These are phyloP conservation scores for Talaromyces albobiverticillius DNA, from an alignment of 2,329 filamentous ascomycete species.

Conservation along the genomic window DNA sequence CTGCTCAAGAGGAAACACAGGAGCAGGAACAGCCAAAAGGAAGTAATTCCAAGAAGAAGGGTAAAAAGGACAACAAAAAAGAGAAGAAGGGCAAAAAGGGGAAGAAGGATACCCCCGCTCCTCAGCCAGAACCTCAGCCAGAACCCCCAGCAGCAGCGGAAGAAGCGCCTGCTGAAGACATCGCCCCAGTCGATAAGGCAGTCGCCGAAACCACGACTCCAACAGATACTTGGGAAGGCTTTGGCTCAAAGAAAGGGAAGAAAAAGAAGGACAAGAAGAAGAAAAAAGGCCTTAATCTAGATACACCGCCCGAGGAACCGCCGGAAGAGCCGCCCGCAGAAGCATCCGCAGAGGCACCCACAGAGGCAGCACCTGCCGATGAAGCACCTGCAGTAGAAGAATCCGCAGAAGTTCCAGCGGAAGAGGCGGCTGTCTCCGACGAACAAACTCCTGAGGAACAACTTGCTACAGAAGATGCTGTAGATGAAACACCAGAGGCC, in stretches of 20 bases:
- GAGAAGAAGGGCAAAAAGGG: too few species aligned
- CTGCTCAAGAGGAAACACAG: conserved; percentile 10
- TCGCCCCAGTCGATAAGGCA: background rate
- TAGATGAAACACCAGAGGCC: conserved; percentile 17
- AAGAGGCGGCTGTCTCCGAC: conserved; percentile 18
- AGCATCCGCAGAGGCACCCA: conserved; percentile 12
- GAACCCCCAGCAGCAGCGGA: conserved; percentile 17
- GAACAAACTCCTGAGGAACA: conserved; percentile 17
- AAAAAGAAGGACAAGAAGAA: conserved; percentile 15
- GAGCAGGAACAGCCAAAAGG: background rate
- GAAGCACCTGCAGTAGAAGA: conserved; percentile 20
- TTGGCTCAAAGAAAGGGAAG: background rate
- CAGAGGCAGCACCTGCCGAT: conserved; percentile 13
- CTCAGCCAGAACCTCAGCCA: conserved; percentile 2
- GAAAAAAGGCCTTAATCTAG: background rate
- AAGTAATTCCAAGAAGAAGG: conserved; percentile 1
- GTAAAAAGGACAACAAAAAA: conserved; percentile 8
- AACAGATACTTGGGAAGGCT: background rate
- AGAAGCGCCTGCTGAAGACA: conserved; percentile 19
- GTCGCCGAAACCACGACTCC: conserved; percentile 13
- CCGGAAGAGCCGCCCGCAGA: conserved; percentile 17
- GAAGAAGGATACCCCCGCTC: background rate
- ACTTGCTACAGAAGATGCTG: conserved; percentile 17
- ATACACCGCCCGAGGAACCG: background rate
- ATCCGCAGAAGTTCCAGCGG: conserved; percentile 16